Evolutionary conservation across 495 filamentous ascomycete species (phyloP).

Genomic region (Xylaria venustula): DNA sequence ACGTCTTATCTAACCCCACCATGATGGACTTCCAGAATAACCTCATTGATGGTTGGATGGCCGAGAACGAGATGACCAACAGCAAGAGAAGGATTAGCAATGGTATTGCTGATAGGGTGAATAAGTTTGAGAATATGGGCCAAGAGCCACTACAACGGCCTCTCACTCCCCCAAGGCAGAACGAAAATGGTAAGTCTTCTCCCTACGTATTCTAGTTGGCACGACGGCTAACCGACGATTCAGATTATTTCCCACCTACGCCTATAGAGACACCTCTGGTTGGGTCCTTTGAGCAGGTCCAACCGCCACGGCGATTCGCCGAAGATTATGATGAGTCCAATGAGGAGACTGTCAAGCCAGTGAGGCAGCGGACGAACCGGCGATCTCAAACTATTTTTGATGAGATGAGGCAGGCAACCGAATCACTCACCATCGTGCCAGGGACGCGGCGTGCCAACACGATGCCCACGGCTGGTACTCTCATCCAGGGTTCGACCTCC

Average conservation of each 20-base stretch:
- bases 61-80: conserved; percentile 40
- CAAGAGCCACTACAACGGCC: conserved; percentile 45
- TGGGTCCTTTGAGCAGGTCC: conserved; percentile 27
- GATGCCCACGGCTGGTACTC: conserved; percentile 35
- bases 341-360: conserved; percentile 57
- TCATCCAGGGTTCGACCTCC: conserved; percentile 50
- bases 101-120: conserved; percentile 51
- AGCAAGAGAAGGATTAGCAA: conserved; percentile 49
- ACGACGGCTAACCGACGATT: neutral
- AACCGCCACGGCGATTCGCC: conserved; percentile 39
- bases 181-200: conserved; percentile 49
- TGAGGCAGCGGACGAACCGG: conserved; percentile 24
- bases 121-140: conserved; percentile 49
- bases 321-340: conserved; percentile 56
- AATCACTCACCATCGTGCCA: conserved; percentile 36
- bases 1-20: conserved; percentile 44
- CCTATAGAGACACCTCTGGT: conserved; percentile 48
- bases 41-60: conserved; percentile 43
- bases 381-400: conserved; percentile 38
- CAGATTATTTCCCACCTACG: conserved; percentile 49
- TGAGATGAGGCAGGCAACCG: conserved; percentile 45
- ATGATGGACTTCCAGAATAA: conserved; percentile 46
- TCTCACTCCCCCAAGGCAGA: conserved; percentile 58
- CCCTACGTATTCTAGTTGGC: neutral
- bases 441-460: conserved; percentile 38